Evolutionary conservation across 106 monocot genomes (phyloP), one percentile per base, ranked within the genome.

Genomic region (Allium sativum): DNA sequence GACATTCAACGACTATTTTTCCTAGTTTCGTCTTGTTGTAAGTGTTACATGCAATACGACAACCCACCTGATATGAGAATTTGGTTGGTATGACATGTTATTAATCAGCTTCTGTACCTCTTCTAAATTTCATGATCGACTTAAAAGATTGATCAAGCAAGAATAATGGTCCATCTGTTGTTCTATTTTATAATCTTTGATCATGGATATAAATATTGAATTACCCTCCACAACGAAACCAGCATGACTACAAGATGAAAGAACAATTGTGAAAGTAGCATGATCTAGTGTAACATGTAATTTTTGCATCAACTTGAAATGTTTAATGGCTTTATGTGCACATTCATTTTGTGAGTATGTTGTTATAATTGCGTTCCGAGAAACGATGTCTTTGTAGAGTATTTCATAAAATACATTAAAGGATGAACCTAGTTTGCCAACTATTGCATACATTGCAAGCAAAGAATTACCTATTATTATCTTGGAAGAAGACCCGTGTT

Each of bases 351-450:
- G 81, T 41, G 76, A 69, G 60, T 69, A 62, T 52, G 69, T 76
- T 64, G 77, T 75, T 6, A 73, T 68, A 52, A 76, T 70, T 4
- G 76, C 55, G 71, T 81, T 81, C 73, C 76, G 76, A 22, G 81
- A 69, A 31, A 81, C 48, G 42, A 61, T 10, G 54, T 73, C 58
- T 73, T 20, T 68, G 52, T 42, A 21, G 10, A 15, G 10, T 62
- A 76, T 76, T 11, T 41, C 21, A 21, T 42, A 8, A 40, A 81
- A 81, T 45, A 81, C 72, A 64, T 62, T 65, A 12, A 12, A 55
- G 62, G 69, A 76, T 21, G 12, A 76, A 61, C 22, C 59, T 42
- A 73, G 44, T 0, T 58, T 65, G 18, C 81, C 81, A 62, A 69
- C 72, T 72, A 76, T 81, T 10, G 70, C 68, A 19, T 81, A 81